Evolutionary conservation across 2,329 filamentous ascomycete species (phyloP).

Genomic region (Calycina herbarum): DNA sequence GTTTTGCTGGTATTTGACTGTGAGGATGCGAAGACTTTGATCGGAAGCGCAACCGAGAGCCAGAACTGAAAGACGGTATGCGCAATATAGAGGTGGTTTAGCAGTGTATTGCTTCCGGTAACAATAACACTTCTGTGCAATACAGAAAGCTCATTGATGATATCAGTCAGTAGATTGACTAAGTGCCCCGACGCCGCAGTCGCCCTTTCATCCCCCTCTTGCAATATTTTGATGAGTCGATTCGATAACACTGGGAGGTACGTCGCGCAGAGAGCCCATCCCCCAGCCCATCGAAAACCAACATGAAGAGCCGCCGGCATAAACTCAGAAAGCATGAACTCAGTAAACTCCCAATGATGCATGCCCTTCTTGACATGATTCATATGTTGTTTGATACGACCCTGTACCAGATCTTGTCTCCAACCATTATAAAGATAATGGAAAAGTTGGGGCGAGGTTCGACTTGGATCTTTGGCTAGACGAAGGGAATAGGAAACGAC

Average conservation of each 20-base stretch:
- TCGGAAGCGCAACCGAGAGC: constrained; percentile 24
- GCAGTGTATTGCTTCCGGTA: constrained; percentile 17
- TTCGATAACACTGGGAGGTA: constrained; percentile 28
- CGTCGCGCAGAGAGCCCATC: constrained; percentile 29
- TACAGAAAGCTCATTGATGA: constrained; percentile 24
- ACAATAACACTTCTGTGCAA: constrained; percentile 6
- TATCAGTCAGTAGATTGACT: constrained; percentile 30
- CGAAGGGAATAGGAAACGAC: constrained; percentile 33
- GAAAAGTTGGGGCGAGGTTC: constrained; percentile 29
- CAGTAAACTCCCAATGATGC: constrained; percentile 27
- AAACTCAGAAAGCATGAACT: constrained; percentile 33
- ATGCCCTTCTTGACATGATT: constrained; percentile 25
- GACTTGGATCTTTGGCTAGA: constrained; percentile 24
- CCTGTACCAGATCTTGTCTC: constrained; percentile 27
- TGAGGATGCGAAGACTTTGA: constrained; percentile 21
- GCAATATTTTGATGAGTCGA: constrained; percentile 17
- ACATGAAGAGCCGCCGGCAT: constrained; percentile 30
- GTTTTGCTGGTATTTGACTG: constrained; percentile 8
- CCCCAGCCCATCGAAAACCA: constrained; percentile 26
- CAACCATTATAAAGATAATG: constrained; percentile 35
- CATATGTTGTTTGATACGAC: constrained; percentile 20
- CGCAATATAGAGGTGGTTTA: constrained; percentile 20
- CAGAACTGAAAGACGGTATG: constrained; percentile 26
- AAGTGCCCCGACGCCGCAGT: constrained; percentile 18
- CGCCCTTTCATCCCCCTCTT: constrained; percentile 14